phyloP scores from a whole-genome alignment of 345 rosid species.

The Lepidium didymum region DNA sequence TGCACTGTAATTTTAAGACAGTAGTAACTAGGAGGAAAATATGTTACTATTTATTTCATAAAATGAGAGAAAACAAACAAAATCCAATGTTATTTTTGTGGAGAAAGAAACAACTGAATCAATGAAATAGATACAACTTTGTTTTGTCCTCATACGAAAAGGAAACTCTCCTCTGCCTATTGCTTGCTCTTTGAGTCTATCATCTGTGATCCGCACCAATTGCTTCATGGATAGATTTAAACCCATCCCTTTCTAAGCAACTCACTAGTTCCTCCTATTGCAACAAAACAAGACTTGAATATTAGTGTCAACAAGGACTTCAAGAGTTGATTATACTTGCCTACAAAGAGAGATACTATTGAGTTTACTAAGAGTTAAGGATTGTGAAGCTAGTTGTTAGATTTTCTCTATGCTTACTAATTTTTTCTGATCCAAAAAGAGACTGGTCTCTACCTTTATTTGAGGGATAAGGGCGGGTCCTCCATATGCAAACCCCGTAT shows the following conservation, averaged over 20 bases:
- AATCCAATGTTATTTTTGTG: not conserved
- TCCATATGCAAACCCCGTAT: constrained; percentile 88
- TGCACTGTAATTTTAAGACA: not conserved
- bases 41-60: not conserved
- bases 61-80: not conserved
- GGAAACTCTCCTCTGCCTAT: not conserved
- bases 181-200: constrained; percentile 8
- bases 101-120: constrained; percentile 13
- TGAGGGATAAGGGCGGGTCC: constrained; percentile 96
- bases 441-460: constrained; percentile 49
- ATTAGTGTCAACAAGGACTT: not conserved
- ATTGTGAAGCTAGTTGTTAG: not conserved
- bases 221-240: constrained; percentile 75
- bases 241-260: constrained; percentile 87
- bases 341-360: not conserved
- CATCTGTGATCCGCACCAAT: constrained; percentile 84
- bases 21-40: not conserved
- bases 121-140: constrained; percentile 10
- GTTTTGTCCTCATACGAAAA: not conserved
- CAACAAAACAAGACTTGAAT: not conserved
- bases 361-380: not conserved
- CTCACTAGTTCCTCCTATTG: constrained; percentile 71
- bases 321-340: not conserved
- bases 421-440: not conserved
- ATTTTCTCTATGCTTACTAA: not conserved